A percentile compares a stretch with the other conserved stretches of the same genome.
Evolutionary conservation across 768 basidiomycete genomes (phyloP).

Genomic region (Sistotremastrum niveocremeum): DNA sequence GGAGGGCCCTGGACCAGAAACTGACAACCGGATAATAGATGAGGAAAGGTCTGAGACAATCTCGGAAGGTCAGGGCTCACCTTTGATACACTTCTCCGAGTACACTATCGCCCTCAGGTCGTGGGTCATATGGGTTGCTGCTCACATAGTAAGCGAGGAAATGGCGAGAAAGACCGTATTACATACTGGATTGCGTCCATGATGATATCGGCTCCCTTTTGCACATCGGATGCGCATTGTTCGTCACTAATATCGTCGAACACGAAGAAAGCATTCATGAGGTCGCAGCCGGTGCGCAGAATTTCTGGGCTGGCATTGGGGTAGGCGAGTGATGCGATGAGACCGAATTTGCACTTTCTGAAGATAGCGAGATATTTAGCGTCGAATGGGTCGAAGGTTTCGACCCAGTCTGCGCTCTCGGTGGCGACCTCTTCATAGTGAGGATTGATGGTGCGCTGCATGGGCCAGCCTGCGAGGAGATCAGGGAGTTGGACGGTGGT

Average conservation of each 20-base stretch:
- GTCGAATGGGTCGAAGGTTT: constrained; percentile 43
- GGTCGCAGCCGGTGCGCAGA: constrained; percentile 49
- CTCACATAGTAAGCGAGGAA: neutral
- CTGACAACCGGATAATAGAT: constrained; percentile 18
- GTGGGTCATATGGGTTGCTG: too few species aligned
- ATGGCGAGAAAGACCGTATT: constrained; percentile 19
- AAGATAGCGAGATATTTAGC: constrained; percentile 54
- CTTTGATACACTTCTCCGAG: too few species aligned
- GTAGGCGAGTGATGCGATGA: constrained; percentile 49
- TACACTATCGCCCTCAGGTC: too few species aligned
- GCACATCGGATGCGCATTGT: constrained; percentile 42
- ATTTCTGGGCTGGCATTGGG: constrained; percentile 42
- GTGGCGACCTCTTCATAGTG: constrained; percentile 41
- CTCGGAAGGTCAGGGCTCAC: neutral
- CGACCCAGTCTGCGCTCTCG: constrained; percentile 49
- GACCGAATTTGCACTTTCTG: constrained; percentile 44
- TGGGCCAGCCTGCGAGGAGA: constrained; percentile 32
- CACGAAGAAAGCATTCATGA: constrained; percentile 51
- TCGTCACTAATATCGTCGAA: constrained; percentile 60
- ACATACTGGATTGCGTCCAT: constrained; percentile 38
- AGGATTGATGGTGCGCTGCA: constrained; percentile 39
- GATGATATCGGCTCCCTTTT: constrained; percentile 37
- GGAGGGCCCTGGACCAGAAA: constrained; percentile 35
- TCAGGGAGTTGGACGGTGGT: constrained; percentile 30
- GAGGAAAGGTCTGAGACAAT: neutral